These are phyloP conservation scores for Solanum microdontum DNA, from an alignment of 257 asterid species.

Conservation along the genomic window DNA sequence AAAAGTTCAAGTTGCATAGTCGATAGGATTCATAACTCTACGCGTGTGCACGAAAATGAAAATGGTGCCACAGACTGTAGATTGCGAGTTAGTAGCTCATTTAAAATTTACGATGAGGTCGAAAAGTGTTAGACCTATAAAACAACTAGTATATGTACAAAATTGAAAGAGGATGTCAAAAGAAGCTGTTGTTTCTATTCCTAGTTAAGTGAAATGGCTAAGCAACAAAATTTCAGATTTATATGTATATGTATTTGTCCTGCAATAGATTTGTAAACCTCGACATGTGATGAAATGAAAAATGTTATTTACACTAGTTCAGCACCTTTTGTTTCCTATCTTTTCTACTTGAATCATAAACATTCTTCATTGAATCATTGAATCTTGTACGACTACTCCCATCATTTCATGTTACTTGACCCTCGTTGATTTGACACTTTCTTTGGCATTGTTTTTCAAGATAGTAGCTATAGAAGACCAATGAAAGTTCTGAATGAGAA, in stretches of 20 bases:
- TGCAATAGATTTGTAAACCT: not conserved
- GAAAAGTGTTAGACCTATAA: not conserved
- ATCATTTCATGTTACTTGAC: not conserved
- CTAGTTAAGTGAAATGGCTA: not conserved
- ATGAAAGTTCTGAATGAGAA: not conserved
- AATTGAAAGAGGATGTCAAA: not conserved
- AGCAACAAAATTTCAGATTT: not conserved
- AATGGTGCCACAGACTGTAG: conserved; percentile 40
- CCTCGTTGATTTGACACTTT: not conserved
- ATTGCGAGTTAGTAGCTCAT: conserved; percentile 18
- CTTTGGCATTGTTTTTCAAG: not conserved
- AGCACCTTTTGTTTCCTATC: not conserved
- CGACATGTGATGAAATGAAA: not conserved
- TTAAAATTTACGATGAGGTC: conserved; percentile 4
- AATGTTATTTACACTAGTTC: not conserved
- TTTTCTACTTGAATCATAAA: not conserved
- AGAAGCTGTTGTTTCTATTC: not conserved
- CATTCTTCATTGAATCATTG: not conserved
- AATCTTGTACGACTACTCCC: not conserved
- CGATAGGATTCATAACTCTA: conserved; percentile 22
- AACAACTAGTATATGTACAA: not conserved
- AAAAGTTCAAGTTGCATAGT: conserved; percentile 9
- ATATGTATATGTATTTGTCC: not conserved
- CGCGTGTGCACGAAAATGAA: conserved; percentile 21
- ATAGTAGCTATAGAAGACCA: not conserved